phyloP scores from a whole-genome alignment of 345 rosid genomes.

The Carallia pectinifolia region DNA sequence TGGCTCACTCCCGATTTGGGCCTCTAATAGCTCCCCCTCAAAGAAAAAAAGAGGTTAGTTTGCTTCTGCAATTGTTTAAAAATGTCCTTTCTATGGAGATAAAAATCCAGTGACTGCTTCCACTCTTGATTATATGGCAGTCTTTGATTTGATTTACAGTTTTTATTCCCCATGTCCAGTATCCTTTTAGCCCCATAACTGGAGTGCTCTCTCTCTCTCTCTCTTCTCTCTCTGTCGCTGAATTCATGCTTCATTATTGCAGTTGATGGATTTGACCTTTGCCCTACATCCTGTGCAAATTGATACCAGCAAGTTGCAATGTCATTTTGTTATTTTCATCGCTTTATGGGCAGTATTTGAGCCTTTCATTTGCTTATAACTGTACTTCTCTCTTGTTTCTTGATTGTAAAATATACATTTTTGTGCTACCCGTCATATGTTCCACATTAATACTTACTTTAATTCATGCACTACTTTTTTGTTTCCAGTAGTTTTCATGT shows the following conservation, averaged over 20 bases:
- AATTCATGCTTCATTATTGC: background rate
- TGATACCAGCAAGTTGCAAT: background rate
- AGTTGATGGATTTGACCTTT: background rate
- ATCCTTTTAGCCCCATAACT: background rate
- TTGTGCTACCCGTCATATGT: too few relatives aligned
- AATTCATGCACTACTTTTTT: too few relatives aligned
- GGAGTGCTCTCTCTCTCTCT: background rate
- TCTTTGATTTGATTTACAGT: too few relatives aligned
- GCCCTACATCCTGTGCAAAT: background rate
- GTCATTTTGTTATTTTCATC: too few relatives aligned
- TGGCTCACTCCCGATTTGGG: slow-evolving; percentile 81
- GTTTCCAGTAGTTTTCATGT: background rate
- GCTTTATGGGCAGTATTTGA: too few relatives aligned
- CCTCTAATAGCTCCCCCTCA: slow-evolving; percentile 62
- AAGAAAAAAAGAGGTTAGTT: slow-evolving; percentile 82
- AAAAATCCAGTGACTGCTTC: too few relatives aligned
- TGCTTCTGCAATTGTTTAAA: slow-evolving; percentile 1
- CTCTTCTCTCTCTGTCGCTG: background rate
- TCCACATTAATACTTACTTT: too few relatives aligned
- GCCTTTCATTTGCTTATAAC: too few relatives aligned
- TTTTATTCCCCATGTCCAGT: background rate
- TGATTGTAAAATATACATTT: too few relatives aligned
- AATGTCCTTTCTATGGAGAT: too few relatives aligned
- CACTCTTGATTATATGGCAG: too few relatives aligned
- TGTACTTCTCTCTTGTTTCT: too few relatives aligned